Percentiles rank a stretch among this genome's conserved stretches.
These are phyloP conservation scores for Centaurea solstitialis DNA, from an alignment of 129 eudicot species.

Conservation along the genomic window DNA sequence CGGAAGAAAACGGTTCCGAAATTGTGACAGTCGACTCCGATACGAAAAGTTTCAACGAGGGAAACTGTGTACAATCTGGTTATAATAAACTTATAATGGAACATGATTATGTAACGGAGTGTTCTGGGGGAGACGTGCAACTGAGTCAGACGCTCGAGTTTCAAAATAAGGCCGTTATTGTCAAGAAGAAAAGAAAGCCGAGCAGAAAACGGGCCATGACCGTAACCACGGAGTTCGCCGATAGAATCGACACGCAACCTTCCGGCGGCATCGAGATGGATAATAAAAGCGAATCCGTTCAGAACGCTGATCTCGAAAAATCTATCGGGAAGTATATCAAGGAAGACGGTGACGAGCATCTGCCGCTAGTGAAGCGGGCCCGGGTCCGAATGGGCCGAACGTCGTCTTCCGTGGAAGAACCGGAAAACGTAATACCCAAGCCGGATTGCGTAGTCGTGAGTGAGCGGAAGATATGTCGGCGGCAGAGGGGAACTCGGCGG, in stretches of 20 bases:
- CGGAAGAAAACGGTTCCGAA: slow-evolving; percentile 67
- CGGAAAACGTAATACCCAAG: slow-evolving; percentile 13
- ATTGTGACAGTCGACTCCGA: slow-evolving; percentile 56
- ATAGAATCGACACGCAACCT: slow-evolving; percentile 28
- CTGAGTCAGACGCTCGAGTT: slow-evolving; percentile 59
- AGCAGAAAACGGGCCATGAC: slow-evolving; percentile 53
- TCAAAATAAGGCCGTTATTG: slow-evolving; percentile 46
- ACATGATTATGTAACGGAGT: slow-evolving; percentile 36
- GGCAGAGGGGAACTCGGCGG: slow-evolving; percentile 19
- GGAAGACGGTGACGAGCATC: slow-evolving; percentile 88
- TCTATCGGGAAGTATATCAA: slow-evolving; percentile 32
- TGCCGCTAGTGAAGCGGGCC: slow-evolving; percentile 89
- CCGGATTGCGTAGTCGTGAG: slow-evolving; percentile 23
- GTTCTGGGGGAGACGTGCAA: slow-evolving; percentile 47
- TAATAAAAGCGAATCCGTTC: slow-evolving; percentile 32
- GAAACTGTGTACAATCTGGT: slow-evolving; percentile 54
- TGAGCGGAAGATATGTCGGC: slow-evolving; percentile 36
- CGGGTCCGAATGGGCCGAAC: slow-evolving; percentile 86
- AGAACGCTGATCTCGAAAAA: slow-evolving; percentile 30
- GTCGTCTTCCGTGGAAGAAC: slow-evolving; percentile 35
- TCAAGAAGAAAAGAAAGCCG: slow-evolving; percentile 79
- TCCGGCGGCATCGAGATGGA: slow-evolving; percentile 36
- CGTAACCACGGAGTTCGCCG: slow-evolving; percentile 35
- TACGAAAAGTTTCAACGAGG: slow-evolving; percentile 51
- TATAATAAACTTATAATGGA: slow-evolving; percentile 43